Conservation (phyloP, 257 asterid species). For the Fraxinus quadrangulata region DNA sequence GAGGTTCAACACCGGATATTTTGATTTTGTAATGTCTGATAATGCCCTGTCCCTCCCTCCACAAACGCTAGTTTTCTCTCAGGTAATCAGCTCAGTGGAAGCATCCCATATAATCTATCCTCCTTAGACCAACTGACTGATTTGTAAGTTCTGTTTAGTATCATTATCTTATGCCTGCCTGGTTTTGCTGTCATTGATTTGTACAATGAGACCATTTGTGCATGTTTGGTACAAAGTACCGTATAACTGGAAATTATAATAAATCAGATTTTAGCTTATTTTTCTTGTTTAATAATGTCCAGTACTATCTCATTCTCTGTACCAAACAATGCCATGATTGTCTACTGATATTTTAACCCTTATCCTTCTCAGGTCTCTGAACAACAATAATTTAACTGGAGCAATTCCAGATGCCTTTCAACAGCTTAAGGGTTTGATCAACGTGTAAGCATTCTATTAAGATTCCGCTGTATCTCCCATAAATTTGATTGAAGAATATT, state of each 20-base stretch:
- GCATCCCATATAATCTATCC: conserved; percentile 58
- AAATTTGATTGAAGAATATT: background rate
- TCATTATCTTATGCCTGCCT: background rate
- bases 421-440: conserved; percentile 49
- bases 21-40: conserved; percentile 11
- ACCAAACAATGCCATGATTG: background rate
- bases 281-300: background rate
- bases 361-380: conserved; percentile 52
- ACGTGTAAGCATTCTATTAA: conserved; percentile 47
- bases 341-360: conserved; percentile 19
- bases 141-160: conserved; percentile 51
- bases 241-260: background rate
- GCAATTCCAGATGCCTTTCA: conserved; percentile 76
- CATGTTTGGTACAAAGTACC: background rate
- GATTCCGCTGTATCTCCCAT: conserved; percentile 11
- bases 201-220: background rate
- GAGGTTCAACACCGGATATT: background rate
- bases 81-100: conserved; percentile 68
- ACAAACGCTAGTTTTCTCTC: conserved; percentile 54
- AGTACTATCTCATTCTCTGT: background rate
- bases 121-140: conserved; percentile 56
- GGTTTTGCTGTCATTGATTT: background rate
- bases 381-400: conserved; percentile 67
- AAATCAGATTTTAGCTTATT: background rate
- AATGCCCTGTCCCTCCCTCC: conserved; percentile 23